Evolutionary conservation across 1,284 basidiomycete genomes (phyloP).

Genomic region (Heterobasidion parviporum): DNA sequence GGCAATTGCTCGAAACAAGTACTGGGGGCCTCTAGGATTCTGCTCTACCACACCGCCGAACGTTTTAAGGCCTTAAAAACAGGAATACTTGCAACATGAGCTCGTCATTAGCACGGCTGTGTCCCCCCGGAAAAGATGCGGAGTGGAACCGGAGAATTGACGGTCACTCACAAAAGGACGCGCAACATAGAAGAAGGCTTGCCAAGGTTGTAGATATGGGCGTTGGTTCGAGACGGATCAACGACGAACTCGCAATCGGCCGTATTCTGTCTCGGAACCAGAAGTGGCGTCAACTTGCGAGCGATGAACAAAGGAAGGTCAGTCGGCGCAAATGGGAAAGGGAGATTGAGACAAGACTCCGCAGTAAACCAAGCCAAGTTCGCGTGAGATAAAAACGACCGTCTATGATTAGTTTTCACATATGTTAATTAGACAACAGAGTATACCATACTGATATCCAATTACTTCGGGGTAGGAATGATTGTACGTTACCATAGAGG

Average conservation of each 20-base stretch:
- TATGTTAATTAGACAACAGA: neutral
- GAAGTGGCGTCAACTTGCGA: too few species aligned
- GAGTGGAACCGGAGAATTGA: slow-evolving; percentile 1
- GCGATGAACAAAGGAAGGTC: too few species aligned
- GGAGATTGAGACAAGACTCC: too few species aligned
- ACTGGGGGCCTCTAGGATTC: neutral
- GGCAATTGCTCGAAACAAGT: neutral
- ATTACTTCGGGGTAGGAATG: neutral
- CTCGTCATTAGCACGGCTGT: neutral
- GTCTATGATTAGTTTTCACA: neutral
- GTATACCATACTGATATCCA: neutral
- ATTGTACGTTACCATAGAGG: slow-evolving; percentile 53
- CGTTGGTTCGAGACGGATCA: too few species aligned
- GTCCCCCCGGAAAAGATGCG: slow-evolving; percentile 1
- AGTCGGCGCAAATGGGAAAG: too few species aligned
- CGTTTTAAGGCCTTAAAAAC: too few species aligned
- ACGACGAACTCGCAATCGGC: too few species aligned
- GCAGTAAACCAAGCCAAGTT: neutral
- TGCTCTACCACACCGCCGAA: too few species aligned
- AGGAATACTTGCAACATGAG: too few species aligned
- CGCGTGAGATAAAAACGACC: neutral
- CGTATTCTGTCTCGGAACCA: too few species aligned
- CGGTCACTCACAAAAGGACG: neutral
- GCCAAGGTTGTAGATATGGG: neutral
- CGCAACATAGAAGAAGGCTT: neutral